phyloP scores from a whole-genome alignment of 495 filamentous ascomycete species.

The Baudoinia panamericana region DNA sequence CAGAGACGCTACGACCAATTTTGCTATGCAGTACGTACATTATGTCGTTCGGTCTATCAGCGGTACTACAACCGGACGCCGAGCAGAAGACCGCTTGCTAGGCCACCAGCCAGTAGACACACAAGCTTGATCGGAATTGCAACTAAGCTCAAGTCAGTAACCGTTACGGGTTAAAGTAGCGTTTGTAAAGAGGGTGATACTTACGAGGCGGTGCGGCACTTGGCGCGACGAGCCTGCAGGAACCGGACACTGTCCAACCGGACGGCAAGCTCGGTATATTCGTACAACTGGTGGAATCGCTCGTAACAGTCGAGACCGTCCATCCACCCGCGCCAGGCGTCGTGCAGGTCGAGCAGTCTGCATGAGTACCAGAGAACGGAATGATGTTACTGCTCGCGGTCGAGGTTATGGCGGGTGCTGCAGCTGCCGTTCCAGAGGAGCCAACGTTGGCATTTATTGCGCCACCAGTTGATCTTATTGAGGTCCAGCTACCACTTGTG shows the following conservation, averaged over 20 bases:
- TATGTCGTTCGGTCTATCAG: too few species aligned
- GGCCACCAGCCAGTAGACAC: slow-evolving; percentile 35
- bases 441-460: slow-evolving; percentile 43
- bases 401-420: slow-evolving; percentile 42
- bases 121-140: slow-evolving; percentile 33
- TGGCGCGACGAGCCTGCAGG: slow-evolving; percentile 53
- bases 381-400: slow-evolving; percentile 42
- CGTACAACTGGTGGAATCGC: slow-evolving; percentile 30
- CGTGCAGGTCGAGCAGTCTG: slow-evolving; percentile 35
- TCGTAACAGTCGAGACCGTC: slow-evolving; percentile 23
- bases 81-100: slow-evolving; percentile 37
- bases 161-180: slow-evolving; percentile 9
- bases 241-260: slow-evolving; percentile 61
- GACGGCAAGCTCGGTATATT: slow-evolving; percentile 45
- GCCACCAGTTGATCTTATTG: slow-evolving; percentile 65
- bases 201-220: slow-evolving; percentile 39
- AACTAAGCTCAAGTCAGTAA: slow-evolving; percentile 40
- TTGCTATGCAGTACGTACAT: too few species aligned
- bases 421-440: slow-evolving; percentile 31
- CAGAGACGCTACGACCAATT: too few species aligned
- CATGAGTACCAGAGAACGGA: slow-evolving; percentile 54
- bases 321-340: slow-evolving; percentile 32
- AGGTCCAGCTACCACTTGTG: slow-evolving; percentile 60
- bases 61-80: slow-evolving; percentile 37
- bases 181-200: slow-evolving; percentile 19